A percentile compares a stretch with the other conserved stretches of the same genome.
Conservation (phyloP, 495 filamentous ascomycete species). For the Xylaria sp. region DNA sequence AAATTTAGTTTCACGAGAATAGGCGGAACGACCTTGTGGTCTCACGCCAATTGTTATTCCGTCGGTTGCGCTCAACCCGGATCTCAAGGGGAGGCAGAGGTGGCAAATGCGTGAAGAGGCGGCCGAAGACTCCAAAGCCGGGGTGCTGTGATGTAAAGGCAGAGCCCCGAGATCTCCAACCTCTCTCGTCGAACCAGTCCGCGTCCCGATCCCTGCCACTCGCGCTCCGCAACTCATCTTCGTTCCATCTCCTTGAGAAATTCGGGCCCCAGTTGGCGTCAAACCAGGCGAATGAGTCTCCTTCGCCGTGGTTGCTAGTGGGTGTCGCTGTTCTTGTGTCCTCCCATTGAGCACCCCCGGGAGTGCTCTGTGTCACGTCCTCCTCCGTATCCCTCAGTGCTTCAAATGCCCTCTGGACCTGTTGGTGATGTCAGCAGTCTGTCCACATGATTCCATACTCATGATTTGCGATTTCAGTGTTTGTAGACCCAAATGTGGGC, state of each 20-base stretch:
- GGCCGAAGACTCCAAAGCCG: not conserved
- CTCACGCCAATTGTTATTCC: slow-evolving; percentile 3
- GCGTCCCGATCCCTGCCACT: not conserved
- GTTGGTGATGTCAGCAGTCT: not conserved
- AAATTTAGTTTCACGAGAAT: not conserved
- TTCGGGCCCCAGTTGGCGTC: slow-evolving; percentile 8
- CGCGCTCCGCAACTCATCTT: not conserved
- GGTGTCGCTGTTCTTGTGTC: not conserved
- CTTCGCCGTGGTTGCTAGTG: not conserved
- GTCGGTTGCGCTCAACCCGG: not conserved
- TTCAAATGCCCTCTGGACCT: slow-evolving; percentile 10
- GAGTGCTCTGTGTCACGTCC: not conserved
- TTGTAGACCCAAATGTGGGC: not conserved
- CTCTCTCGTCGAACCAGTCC: slow-evolving; percentile 11
- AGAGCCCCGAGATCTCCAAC: slow-evolving; percentile 11
- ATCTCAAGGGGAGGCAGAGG: not conserved
- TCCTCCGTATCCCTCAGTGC: not conserved
- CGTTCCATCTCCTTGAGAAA: not conserved
- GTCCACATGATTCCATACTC: not conserved
- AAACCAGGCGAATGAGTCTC: slow-evolving; percentile 2
- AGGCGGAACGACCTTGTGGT: slow-evolving; percentile 3
- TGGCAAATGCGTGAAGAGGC: not conserved
- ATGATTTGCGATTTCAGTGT: not conserved
- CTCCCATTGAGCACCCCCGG: not conserved
- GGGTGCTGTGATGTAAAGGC: slow-evolving; percentile 7